Conservation (phyloP, 768 basidiomycete species). For the Trametes coccinea region DNA sequence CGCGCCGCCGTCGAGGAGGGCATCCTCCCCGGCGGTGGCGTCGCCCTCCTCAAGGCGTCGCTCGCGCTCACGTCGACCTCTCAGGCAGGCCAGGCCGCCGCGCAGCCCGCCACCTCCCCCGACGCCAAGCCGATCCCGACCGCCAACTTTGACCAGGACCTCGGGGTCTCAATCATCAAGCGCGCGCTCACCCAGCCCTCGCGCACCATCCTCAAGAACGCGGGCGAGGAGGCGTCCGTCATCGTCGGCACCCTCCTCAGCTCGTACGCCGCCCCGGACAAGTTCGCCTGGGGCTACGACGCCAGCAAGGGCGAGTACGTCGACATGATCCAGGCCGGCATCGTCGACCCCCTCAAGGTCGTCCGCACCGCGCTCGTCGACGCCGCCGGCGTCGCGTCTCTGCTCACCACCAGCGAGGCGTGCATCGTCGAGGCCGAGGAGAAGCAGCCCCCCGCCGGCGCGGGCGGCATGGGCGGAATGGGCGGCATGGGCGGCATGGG, state of each 20-base stretch:
- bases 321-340: conserved; percentile 93
- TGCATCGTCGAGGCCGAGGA: conserved; percentile 92
- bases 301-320: conserved; percentile 90
- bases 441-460: conserved; percentile 54
- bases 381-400: conserved; percentile 88
- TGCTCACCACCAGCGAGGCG: conserved; percentile 91
- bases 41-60: conserved; percentile 86
- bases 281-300: conserved; percentile 89
- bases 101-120: conserved; percentile 42
- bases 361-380: conserved; percentile 92
- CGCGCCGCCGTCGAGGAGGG: conserved; percentile 98
- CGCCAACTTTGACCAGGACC: conserved; percentile 95
- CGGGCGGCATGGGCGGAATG: conserved; percentile 60
- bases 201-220: conserved; percentile 89
- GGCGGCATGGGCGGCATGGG: conserved; percentile 32
- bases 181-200: conserved; percentile 82
- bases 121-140: conserved; percentile 72
- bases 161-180: conserved; percentile 91
- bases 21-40: conserved; percentile 95
- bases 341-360: conserved; percentile 95
- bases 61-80: conserved; percentile 58
- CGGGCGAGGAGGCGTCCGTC: conserved; percentile 91
- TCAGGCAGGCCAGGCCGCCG: conserved; percentile 26
- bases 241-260: conserved; percentile 85
- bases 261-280: conserved; percentile 67